A percentile compares a stretch with the other conserved stretches of the same genome.
Conservation (phyloP, 2,329 filamentous ascomycete species). For the Aspergillus persii region DNA sequence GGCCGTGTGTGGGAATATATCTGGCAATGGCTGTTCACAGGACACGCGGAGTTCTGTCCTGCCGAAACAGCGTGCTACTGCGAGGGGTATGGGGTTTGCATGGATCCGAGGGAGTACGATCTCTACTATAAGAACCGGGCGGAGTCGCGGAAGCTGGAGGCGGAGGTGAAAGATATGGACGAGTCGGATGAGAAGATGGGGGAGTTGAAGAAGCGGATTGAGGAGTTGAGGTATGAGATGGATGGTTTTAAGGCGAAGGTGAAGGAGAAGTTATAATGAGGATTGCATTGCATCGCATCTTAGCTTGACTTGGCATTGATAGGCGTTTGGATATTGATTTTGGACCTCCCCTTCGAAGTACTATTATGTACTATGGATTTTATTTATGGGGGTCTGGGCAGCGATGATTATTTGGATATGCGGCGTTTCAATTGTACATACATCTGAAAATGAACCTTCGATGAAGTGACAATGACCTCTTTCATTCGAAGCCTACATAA, state of each 20-base stretch:
- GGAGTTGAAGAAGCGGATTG: not conserved
- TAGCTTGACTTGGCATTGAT: not conserved
- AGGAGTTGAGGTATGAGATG: not conserved
- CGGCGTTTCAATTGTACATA: no score
- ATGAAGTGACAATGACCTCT: no score
- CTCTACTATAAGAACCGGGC: slow-evolving; percentile 1
- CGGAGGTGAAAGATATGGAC: not conserved
- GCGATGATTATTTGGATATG: no score
- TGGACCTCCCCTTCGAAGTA: no score
- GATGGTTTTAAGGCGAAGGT: not conserved
- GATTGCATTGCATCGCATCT: not conserved
- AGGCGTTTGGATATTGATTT: not conserved
- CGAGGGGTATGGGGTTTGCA: slow-evolving; percentile 8
- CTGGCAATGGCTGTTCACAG: slow-evolving; percentile 42
- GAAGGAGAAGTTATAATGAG: not conserved
- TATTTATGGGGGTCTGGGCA: no score
- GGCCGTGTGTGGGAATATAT: slow-evolving; percentile 55
- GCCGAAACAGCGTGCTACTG: slow-evolving; percentile 9
- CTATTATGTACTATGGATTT: no score
- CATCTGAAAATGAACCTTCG: no score
- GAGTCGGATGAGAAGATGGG: not conserved
- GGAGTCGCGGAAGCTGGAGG: not conserved
- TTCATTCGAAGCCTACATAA: no score
- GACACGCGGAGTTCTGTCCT: slow-evolving; percentile 6
- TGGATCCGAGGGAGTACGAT: slow-evolving; percentile 6